Evolutionary conservation across 495 filamentous ascomycete genomes (phyloP), one percentile per base, ranked within the genome.

Genomic region (Neurospora cerealis): DNA sequence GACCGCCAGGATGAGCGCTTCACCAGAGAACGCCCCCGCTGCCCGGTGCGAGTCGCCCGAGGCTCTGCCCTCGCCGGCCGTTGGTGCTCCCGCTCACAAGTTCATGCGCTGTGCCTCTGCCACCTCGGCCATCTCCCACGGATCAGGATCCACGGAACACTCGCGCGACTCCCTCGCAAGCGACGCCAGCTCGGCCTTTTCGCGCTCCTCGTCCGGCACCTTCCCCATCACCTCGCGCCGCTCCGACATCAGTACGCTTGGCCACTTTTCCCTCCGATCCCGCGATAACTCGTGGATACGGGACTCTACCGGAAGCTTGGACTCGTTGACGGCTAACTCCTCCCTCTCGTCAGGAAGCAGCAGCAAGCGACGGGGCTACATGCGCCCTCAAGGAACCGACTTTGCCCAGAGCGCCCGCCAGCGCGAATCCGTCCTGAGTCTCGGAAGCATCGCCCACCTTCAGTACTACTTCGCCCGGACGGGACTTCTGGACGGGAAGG

Each of bases 401-500:
- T 99, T 99, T 81, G 92, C 96, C 13, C 91, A 91, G 38, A 98
- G 96, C 41, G 96, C 96, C 70, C 89, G 89, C 75, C 92, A 93
- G 62, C 86, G 96, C 73, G 94, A 98, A 75, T 97, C 94, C 77
- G 96, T 99, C 72, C 90, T 98, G 87, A 97, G 93, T 79, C 83
- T 99, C 74, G 96, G 96, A 34, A 97, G 94, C 79, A 99, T 99
- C 77, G 93, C 95, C 69, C 96, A 99, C 83, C 83, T 99, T 77
- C 96, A 99, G 78, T 97, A 99, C 81, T 99, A 98, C 81, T 99
- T 99, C 81, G 95, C 96, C 44, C 87, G 96, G 70, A 99, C 96
- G 4, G 96, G 96, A 4, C 81, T 99, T 70, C 81, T 99, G 69
- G 96, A 99, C 78, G 94, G 95, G 42, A 98, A 97, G 80, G 95